phyloP scores from a whole-genome alignment of 805 yeast species.

The Ogataea nitratoaversa region DNA sequence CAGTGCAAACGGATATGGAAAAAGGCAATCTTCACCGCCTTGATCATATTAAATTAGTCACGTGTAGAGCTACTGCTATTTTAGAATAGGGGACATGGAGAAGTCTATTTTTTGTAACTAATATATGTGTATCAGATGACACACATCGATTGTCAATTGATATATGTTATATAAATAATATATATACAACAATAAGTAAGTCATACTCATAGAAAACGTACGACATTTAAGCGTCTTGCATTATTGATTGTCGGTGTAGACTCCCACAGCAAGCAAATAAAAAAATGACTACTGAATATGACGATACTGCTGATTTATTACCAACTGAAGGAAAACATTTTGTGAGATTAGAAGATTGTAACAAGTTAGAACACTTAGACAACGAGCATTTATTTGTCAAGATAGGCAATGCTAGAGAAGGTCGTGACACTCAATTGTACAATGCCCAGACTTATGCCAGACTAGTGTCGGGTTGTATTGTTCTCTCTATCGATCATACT shows the following conservation, averaged over 20 bases:
- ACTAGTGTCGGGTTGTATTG: slow-evolving; percentile 89
- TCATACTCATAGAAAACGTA: no score
- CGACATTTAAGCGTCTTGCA: no score
- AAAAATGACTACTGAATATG: not conserved
- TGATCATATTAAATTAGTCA: no score
- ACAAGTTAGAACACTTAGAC: slow-evolving; percentile 9
- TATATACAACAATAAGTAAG: no score
- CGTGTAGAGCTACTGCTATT: no score
- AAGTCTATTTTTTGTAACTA: no score
- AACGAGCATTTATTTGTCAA: slow-evolving; percentile 21
- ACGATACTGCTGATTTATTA: slow-evolving; percentile 5
- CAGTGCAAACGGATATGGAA: no score
- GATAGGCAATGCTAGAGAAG: slow-evolving; percentile 42
- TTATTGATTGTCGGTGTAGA: not conserved
- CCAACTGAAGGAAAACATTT: slow-evolving; percentile 14
- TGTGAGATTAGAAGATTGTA: slow-evolving; percentile 12
- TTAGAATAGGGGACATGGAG: no score
- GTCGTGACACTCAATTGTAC: slow-evolving; percentile 58
- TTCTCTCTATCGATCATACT: slow-evolving; percentile 51
- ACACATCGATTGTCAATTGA: no score
- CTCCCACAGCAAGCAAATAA: not conserved
- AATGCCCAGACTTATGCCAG: slow-evolving; percentile 65
- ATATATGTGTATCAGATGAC: no score
- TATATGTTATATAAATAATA: no score
- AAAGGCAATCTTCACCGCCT: no score